phyloP scores from a whole-genome alignment of 768 basidiomycete genomes.

The Termitomyces bulborhizus region DNA sequence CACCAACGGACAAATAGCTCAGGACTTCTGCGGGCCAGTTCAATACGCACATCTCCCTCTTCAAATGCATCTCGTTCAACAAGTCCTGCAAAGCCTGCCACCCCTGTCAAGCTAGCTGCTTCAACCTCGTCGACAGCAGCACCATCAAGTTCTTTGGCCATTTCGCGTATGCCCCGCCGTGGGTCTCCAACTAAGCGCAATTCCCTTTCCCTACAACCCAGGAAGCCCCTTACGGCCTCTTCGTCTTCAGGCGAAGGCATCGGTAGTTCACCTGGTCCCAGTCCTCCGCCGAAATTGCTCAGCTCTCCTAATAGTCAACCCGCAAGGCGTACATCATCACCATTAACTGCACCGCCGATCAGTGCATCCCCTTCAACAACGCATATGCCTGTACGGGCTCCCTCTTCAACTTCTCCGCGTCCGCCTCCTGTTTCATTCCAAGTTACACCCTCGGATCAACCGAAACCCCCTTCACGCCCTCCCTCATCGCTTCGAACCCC shows the following conservation, averaged over 20 bases:
- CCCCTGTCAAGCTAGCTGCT: slow-evolving; percentile 14
- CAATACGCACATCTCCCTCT: slow-evolving; percentile 37
- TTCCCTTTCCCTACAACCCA: slow-evolving; percentile 39
- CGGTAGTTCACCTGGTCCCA: slow-evolving; percentile 23
- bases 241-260: slow-evolving; percentile 34
- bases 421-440: slow-evolving; percentile 18
- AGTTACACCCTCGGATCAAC: slow-evolving; percentile 15
- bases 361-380: slow-evolving; percentile 18
- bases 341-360: slow-evolving; percentile 29
- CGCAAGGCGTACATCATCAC: slow-evolving; percentile 31
- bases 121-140: slow-evolving; percentile 19
- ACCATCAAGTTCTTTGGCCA: slow-evolving; percentile 14
- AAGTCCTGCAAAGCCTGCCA: slow-evolving; percentile 50
- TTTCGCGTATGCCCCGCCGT: slow-evolving; percentile 18
- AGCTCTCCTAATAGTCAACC: slow-evolving; percentile 17
- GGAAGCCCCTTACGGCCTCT: slow-evolving; percentile 40
- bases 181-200: slow-evolving; percentile 58
- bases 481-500: slow-evolving; percentile 18
- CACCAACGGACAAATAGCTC: slow-evolving; percentile 61
- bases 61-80: slow-evolving; percentile 50
- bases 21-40: slow-evolving; percentile 30
- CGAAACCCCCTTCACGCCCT: slow-evolving; percentile 22
- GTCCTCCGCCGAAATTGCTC: slow-evolving; percentile 22
- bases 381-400: slow-evolving; percentile 13
- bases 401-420: slow-evolving; percentile 13